These are phyloP conservation scores for Rosa persica DNA, from an alignment of 306 rosid species.

Conservation along the genomic window DNA sequence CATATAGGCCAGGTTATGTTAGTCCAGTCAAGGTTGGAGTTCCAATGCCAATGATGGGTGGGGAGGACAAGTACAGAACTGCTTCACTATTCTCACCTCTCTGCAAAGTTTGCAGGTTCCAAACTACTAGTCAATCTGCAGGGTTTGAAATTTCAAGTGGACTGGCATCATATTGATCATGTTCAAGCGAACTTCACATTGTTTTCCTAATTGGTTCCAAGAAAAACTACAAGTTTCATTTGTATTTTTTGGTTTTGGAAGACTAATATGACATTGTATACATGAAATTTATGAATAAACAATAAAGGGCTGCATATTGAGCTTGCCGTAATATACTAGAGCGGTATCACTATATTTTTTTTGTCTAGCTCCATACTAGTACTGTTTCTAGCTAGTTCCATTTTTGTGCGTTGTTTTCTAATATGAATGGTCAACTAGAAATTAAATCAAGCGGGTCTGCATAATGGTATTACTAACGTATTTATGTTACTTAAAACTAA, in stretches of 20 bases:
- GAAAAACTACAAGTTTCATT: background rate
- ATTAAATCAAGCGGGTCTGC: no score
- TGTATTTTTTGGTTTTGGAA: background rate
- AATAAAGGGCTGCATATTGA: background rate
- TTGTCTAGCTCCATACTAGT: no score
- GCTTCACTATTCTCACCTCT: slow-evolving; percentile 47
- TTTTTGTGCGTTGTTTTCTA: no score
- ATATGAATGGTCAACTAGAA: no score
- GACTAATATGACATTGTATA: background rate
- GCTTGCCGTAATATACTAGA: background rate
- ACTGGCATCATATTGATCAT: slow-evolving; percentile 45
- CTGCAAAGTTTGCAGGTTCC: slow-evolving; percentile 58
- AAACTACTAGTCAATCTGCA: slow-evolving; percentile 34
- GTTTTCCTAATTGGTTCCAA: background rate
- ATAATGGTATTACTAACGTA: no score
- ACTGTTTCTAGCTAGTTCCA: no score
- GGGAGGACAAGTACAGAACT: slow-evolving; percentile 64
- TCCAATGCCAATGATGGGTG: slow-evolving; percentile 45
- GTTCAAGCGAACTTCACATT: background rate
- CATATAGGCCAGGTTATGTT: no score
- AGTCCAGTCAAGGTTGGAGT: no score
- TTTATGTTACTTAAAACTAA: no score
- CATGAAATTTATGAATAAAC: background rate
- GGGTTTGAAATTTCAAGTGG: slow-evolving; percentile 22
- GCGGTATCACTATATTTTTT: no score